Base-by-base conservation (phyloP, 306 rosid genomes). In the Cucurbita pepo region DNA sequence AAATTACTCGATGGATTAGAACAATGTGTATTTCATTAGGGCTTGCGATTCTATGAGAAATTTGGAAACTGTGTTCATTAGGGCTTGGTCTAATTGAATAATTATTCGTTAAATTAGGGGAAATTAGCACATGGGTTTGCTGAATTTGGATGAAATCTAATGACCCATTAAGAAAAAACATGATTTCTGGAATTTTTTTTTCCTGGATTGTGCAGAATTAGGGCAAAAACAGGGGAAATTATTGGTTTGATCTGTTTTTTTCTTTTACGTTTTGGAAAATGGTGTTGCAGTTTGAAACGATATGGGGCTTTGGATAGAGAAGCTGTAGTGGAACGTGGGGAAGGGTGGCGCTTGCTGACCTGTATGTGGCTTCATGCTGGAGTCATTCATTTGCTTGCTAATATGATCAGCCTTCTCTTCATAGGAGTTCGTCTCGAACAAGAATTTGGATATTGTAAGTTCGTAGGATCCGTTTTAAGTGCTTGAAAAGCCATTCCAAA, bases 301-400 rank as follows among this genome's bases (percentile, higher is more conserved):
- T 64, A 85, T 73, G 99, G 99, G 19, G 99, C 86, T 11, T 84
- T 94, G 22, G 90, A 88, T 50, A 57, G 16, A 80, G 67, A 71
- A 10, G 70, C 73, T 6, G 88, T 86, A 77, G 83, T 86, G 82
- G 82, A 83, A 0, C 22, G 70, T 0, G 79, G 85, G 6, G 86
- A 94, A 86, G 71, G 41, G 57, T 94, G 97, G 99, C 85, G 99
- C 15, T 86, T 86, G 72, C 7, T 94, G 9, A 36, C 96, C 5
- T 87, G 97, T 88, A 89, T 89, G 82, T 94, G 96, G 87, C 99
- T 94, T 79, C 99, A 94, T 43, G 99, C 88, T 53, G 99, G 97
- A 56, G 91, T 91, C 4, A 53, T 94, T 62, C 99, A 94, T 85
- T 72, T 94, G 48, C 63, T 86, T 51, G 79, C 86, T 56, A 89